Conservation (phyloP, 768 basidiomycete species). For the Mrakia hoshinonis region DNA sequence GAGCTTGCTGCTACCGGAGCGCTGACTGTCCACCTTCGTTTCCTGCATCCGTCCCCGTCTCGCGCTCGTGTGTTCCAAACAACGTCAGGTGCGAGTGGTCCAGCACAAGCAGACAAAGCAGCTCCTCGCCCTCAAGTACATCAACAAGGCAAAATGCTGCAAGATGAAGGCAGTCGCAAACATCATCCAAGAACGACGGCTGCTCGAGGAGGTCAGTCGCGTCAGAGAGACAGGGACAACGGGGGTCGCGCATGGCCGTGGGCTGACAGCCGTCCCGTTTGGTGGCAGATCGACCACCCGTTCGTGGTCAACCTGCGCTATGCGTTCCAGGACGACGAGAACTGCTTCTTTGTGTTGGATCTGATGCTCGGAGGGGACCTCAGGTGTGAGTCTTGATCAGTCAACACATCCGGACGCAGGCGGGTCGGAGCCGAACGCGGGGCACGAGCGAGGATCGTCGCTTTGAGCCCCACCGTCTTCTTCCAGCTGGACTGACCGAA, state of each 20-base stretch:
- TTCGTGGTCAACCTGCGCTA: constrained; percentile 85
- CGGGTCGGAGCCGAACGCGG: background rate
- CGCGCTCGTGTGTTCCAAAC: background rate
- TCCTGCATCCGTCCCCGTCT: background rate
- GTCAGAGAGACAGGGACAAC: background rate
- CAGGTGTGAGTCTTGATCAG: constrained; percentile 45
- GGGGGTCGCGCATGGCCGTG: background rate
- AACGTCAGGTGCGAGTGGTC: constrained; percentile 76
- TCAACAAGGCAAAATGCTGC: constrained; percentile 87
- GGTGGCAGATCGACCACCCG: constrained; percentile 61
- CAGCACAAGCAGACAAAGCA: constrained; percentile 90
- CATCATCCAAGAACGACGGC: constrained; percentile 82
- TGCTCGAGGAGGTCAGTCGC: constrained; percentile 73
- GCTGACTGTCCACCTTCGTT: constrained; percentile 10
- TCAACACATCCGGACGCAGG: background rate
- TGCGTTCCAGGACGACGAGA: constrained; percentile 94
- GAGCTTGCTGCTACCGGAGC: background rate
- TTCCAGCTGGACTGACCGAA: background rate
- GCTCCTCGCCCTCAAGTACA: constrained; percentile 92
- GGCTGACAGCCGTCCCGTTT: no score
- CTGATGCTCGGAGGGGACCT: constrained; percentile 87
- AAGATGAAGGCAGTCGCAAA: constrained; percentile 86
- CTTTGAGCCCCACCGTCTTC: no score
- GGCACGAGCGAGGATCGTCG: background rate
- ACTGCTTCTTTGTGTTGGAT: constrained; percentile 31